Evolutionary conservation across 495 filamentous ascomycete species (phyloP).

Genomic region (Podospora bellae-mahoneyi): DNA sequence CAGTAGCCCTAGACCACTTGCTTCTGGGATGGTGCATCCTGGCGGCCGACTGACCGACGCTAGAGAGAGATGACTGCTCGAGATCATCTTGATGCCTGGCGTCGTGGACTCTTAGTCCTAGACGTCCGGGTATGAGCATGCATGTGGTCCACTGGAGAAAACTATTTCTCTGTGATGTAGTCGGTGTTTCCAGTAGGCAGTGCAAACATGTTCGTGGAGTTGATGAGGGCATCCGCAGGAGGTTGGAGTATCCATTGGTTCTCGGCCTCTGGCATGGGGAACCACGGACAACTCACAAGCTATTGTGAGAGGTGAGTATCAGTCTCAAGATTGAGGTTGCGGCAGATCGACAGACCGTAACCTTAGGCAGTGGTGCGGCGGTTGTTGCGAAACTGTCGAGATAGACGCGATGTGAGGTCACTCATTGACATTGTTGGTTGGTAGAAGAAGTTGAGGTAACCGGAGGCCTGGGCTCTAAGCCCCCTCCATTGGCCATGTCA

Average conservation of each 20-base stretch:
- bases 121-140: background rate
- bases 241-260: background rate
- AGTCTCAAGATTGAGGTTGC: background rate
- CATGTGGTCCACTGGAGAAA: background rate
- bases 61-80: background rate
- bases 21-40: constrained; percentile 4
- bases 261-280: background rate
- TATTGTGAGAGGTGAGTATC: background rate
- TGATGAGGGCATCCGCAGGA: background rate
- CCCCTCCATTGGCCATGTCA: background rate
- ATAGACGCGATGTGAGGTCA: constrained; percentile 2
- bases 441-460: background rate
- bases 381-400: constrained; percentile 3
- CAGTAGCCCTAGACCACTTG: background rate
- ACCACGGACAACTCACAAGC: background rate
- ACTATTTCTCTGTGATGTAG: background rate
- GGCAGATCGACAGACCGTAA: constrained; percentile 1
- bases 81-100: constrained; percentile 4
- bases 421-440: background rate
- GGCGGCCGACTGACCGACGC: constrained; percentile 10
- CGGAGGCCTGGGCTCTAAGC: constrained; percentile 4
- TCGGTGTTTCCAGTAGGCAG: background rate
- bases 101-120: background rate
- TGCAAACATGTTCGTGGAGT: background rate
- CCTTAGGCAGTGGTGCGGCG: constrained; percentile 1